Evolutionary conservation across 805 yeast genomes (phyloP), one percentile per base, ranked within the genome.

Genomic region (Jamesozyma lodderae): DNA sequence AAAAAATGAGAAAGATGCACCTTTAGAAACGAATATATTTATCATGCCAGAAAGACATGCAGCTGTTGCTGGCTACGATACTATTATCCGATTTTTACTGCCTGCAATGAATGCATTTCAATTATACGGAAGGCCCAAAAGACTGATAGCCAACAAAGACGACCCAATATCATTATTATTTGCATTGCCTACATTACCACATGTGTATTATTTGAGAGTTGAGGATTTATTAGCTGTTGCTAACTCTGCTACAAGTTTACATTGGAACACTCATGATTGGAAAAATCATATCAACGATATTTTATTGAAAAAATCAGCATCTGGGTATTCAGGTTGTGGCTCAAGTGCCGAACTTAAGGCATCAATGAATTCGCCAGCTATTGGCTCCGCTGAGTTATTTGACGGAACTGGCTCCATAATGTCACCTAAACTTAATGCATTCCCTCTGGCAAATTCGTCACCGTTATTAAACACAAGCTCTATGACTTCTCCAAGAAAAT

Each of bases 241-340:
- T 46, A 41, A 50, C 57, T 33, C 53, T 43, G 17, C 55, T 57
- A 23, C 57, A 57, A 32, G 70, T 60, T 31, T 58, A 64, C 36
- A 55, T 44, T 81, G 90, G 90, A 48, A 70, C 4, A 62, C 67
- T 13, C 52, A 66, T n/a, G 75, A 74, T 23, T 82, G 92, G 92
- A 66, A 68, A 45, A 41, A 46, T 1, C 68, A 69, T 27, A 68
- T 81, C 41, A 79, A 77, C 51, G 73, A 70, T 20, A 51, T 79
- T 10, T 54, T 82, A 35, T 71, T 69, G 30, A 53, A 67, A 14
- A 81, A 79, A 50, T 49, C 79, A 37, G 45, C 66, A 7, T 55
- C 66, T n/a, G 80, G 90, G 6, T 82, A 81, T 54, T 73, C 73
- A 17, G 92, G 94, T 5, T 79, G 86, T 59, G 90, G 90, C n/a